Percentiles rank a stretch among this genome's conserved stretches.
phyloP scores from a whole-genome alignment of 2,329 filamentous ascomycete genomes.

The Mycosphaerella sp. region DNA sequence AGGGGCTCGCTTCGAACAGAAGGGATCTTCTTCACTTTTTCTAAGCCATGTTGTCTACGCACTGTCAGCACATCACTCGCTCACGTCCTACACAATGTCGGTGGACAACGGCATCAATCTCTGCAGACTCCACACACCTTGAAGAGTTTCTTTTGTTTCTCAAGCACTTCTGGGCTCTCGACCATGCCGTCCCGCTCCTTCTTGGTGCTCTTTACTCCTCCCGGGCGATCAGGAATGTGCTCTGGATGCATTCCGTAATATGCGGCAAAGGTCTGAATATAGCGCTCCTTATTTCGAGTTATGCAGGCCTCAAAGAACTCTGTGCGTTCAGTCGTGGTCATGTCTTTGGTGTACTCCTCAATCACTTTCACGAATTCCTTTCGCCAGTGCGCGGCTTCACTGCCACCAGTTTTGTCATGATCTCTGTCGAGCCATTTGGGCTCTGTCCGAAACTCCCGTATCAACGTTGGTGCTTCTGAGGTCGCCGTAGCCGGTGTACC shows the following conservation, averaged over 20 bases:
- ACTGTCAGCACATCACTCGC: not conserved
- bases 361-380: constrained; percentile 7
- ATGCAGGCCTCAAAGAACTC: constrained; percentile 8
- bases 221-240: constrained; percentile 10
- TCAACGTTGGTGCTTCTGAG: constrained; percentile 2
- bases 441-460: constrained; percentile 1
- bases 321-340: constrained; percentile 4
- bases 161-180: not conserved
- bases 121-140: not conserved
- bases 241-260: constrained; percentile 7
- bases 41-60: not conserved
- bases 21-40: not conserved
- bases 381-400: constrained; percentile 2
- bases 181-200: not conserved
- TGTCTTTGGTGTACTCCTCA: constrained; percentile 1
- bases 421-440: constrained; percentile 1
- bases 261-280: constrained; percentile 4
- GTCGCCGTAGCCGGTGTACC: not conserved
- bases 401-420: constrained; percentile 6
- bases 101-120: too few species aligned
- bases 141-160: not conserved
- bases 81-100: not conserved
- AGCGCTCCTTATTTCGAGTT: not conserved
- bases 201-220: constrained; percentile 5
- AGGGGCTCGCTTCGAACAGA: not conserved